Evolutionary conservation across 768 basidiomycete species (phyloP).

Genomic region (Boletellus ananas): DNA sequence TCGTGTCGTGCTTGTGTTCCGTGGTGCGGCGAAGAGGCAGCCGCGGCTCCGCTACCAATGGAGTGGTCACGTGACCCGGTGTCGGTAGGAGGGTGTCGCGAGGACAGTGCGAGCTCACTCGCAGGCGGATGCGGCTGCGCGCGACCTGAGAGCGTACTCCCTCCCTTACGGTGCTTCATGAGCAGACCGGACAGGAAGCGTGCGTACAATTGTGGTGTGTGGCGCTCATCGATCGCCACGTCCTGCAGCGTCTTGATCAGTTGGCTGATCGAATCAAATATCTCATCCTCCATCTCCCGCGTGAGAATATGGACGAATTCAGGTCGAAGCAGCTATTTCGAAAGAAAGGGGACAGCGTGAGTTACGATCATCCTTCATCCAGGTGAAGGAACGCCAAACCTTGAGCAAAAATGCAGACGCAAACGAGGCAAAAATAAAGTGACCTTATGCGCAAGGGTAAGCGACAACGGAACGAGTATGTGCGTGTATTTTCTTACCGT

Average conservation of each 20-base stretch:
- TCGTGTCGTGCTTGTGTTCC: conserved; percentile 19
- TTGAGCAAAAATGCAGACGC: conserved; percentile 82
- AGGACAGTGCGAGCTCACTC: conserved; percentile 25
- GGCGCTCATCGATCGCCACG: conserved; percentile 77
- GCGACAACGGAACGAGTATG: not conserved
- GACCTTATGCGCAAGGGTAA: conserved; percentile 38
- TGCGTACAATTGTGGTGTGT: conserved; percentile 77
- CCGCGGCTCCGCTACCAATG: too few relatives aligned
- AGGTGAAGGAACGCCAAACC: conserved; percentile 37
- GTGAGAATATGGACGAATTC: conserved; percentile 64
- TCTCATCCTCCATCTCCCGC: conserved; percentile 59
- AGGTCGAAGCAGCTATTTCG: conserved; percentile 59
- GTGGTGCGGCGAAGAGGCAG: not conserved
- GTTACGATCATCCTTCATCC: too few relatives aligned
- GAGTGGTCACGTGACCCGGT: conserved; percentile 24
- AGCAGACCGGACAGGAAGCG: conserved; percentile 74
- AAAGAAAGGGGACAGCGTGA: not conserved
- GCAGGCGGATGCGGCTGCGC: conserved; percentile 49
- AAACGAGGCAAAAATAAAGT: conserved; percentile 77
- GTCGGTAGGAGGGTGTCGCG: conserved; percentile 10
- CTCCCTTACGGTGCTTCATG: conserved; percentile 64
- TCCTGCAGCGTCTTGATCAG: conserved; percentile 71
- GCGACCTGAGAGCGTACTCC: conserved; percentile 50
- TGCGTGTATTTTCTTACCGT: conserved; percentile 44
- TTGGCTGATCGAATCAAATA: conserved; percentile 66